Evolutionary conservation across 306 rosid species (phyloP), one percentile per base, ranked within the genome.

Genomic region (Gastrolobium bilobum): DNA sequence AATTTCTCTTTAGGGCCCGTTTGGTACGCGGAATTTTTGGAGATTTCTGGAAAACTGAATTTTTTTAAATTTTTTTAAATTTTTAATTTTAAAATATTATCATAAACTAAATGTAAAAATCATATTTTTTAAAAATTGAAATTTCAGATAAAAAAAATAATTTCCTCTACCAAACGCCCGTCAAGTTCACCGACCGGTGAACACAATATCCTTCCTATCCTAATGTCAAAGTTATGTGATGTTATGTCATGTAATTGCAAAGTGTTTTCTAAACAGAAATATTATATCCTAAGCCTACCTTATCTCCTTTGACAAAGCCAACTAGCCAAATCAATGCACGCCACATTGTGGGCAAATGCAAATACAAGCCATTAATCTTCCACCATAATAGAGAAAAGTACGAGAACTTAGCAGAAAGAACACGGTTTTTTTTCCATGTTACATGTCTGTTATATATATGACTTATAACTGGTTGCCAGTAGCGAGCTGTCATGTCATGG

Each of bases 231-330:
- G 15, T 72, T 30, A 33, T 31, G 67, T 48, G 53, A 82, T n/a
- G 44, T 54, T 77, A 50, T 5, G 5, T 54, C 61, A 51, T 35
- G 29, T 26, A 81, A 76, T 34, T 42, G 54, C 7, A 50, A 52
- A 52, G 75, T 61, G 61, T 62, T 31, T 61, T 34, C 7, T 52
- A 31, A 42, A 75, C 70, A 43, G 20, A 70, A 44, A 70, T 46
- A 8, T n/a, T 30, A 40, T 82, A 62, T 20, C 57, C 73, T 29
- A 8, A 38, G 34, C 80, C 77, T 68, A 62, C 71, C 84, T 81
- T 68, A 87, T 70, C 82, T 66, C 54, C 75, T 78, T 76, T 53
- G 86, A 71, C 84, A 66, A 53, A 52, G 64, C 39, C 47, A 51
- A 29, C 6, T 46, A 20, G 46, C 40, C 78, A 37, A 71, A 76